phyloP scores from a whole-genome alignment of 2,329 filamentous ascomycete species.

The Aspergillus neoniger region DNA sequence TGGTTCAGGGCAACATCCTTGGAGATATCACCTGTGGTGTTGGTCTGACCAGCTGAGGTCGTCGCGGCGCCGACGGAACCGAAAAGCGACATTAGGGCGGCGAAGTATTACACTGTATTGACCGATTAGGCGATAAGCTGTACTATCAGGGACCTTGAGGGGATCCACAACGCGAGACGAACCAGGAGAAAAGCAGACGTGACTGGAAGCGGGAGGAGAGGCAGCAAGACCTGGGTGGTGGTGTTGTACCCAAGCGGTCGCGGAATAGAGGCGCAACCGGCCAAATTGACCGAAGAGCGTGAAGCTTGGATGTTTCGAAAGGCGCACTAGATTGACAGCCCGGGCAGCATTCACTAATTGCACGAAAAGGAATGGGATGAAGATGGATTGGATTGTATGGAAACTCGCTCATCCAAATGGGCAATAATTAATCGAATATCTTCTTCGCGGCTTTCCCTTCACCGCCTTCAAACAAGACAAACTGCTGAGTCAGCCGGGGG shows the following conservation, averaged over 20 bases:
- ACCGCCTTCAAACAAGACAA: neutral
- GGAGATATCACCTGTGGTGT: constrained; percentile 85
- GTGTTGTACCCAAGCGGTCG: neutral
- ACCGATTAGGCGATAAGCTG: neutral
- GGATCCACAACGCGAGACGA: constrained; percentile 6
- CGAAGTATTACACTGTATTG: constrained; percentile 18
- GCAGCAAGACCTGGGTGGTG: neutral
- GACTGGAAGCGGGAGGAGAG: neutral
- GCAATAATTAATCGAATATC: neutral
- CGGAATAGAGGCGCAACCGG: neutral
- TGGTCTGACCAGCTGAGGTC: constrained; percentile 55
- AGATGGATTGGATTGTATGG: neutral
- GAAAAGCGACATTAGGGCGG: constrained; percentile 53
- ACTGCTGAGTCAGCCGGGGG: neutral
- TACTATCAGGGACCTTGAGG: neutral
- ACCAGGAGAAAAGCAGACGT: constrained; percentile 8
- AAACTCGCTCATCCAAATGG: neutral
- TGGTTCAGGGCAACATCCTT: constrained; percentile 79
- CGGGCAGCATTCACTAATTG: neutral
- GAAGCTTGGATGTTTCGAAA: neutral
- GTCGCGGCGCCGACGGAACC: constrained; percentile 53
- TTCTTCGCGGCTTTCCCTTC: neutral
- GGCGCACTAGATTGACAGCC: neutral
- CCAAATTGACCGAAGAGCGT: neutral
- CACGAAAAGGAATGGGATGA: neutral